Evolutionary conservation across 208 protist species (phyloP).

Genomic region (Trypanosoma avium): DNA sequence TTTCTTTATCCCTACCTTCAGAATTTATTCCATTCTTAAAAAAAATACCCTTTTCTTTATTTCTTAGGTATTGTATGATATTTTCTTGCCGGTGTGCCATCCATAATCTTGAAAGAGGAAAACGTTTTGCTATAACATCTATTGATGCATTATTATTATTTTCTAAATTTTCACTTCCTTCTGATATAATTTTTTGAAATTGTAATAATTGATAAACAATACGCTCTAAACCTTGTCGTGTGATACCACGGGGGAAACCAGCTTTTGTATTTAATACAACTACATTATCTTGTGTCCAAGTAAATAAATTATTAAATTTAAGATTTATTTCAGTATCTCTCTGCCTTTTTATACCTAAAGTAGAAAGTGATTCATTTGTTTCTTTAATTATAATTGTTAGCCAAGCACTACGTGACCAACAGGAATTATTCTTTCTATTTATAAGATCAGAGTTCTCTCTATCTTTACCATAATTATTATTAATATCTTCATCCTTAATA

Average conservation of each 20-base stretch:
- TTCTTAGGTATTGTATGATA: not conserved
- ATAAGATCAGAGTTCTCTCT: not conserved
- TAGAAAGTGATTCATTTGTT: not conserved
- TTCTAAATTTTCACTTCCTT: not conserved
- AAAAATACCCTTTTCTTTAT: not conserved
- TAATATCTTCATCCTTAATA: not conserved
- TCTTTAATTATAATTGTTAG: slow-evolving; percentile 1
- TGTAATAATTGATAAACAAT: slow-evolving; percentile 9
- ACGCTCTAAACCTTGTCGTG: slow-evolving; percentile 14
- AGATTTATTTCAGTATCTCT: not conserved
- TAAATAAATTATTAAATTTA: not conserved
- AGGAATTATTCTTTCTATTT: slow-evolving; percentile 1
- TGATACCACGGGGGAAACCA: slow-evolving; percentile 62
- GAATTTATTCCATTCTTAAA: not conserved
- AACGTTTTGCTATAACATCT: slow-evolving; percentile 9
- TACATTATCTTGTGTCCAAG: slow-evolving; percentile 3
- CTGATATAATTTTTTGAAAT: not conserved
- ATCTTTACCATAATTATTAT: not conserved
- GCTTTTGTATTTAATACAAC: slow-evolving; percentile 73
- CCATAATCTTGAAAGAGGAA: slow-evolving; percentile 62
- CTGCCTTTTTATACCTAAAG: slow-evolving; percentile 4
- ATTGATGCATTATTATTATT: not conserved
- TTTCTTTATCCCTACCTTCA: not conserved
- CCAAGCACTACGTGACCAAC: slow-evolving; percentile 30
- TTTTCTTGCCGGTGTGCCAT: slow-evolving; percentile 32